phyloP scores from a whole-genome alignment of 805 yeast genomes.

The Maudiozyma pseudohumilis region DNA sequence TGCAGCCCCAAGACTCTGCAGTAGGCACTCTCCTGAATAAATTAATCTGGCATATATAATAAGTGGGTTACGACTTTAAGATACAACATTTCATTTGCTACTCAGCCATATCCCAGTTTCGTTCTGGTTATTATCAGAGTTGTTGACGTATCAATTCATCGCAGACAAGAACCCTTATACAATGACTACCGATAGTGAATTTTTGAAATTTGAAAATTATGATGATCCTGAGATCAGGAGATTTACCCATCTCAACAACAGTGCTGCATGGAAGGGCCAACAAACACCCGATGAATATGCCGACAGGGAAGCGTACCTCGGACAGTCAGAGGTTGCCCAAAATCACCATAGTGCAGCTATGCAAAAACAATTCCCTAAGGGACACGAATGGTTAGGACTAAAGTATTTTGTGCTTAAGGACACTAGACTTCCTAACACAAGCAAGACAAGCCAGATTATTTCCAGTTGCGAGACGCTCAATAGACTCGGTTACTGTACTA shows the following conservation, averaged over 20 bases:
- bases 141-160: no score
- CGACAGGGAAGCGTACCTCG: slow-evolving; percentile 30
- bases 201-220: slow-evolving; percentile 12
- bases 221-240: slow-evolving; percentile 29
- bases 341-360: slow-evolving; percentile 10
- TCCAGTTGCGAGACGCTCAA: slow-evolving; percentile 35
- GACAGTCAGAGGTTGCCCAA: slow-evolving; percentile 22
- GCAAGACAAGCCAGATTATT: slow-evolving; percentile 29
- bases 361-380: slow-evolving; percentile 11
- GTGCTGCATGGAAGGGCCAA: slow-evolving; percentile 28
- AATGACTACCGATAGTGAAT: neutral
- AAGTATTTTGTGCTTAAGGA: slow-evolving; percentile 30
- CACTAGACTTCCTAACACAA: slow-evolving; percentile 14
- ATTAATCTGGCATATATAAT: no score
- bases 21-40: no score
- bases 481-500: slow-evolving; percentile 28
- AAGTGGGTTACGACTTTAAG: no score
- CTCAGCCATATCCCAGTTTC: no score
- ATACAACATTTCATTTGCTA: no score
- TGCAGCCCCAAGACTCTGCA: no score
- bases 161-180: no score
- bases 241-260: slow-evolving; percentile 30
- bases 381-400: slow-evolving; percentile 25
- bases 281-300: slow-evolving; percentile 30
- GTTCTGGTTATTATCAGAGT: no score